Base-by-base conservation (phyloP, 306 rosid species). In the Corylus heterophylla region DNA sequence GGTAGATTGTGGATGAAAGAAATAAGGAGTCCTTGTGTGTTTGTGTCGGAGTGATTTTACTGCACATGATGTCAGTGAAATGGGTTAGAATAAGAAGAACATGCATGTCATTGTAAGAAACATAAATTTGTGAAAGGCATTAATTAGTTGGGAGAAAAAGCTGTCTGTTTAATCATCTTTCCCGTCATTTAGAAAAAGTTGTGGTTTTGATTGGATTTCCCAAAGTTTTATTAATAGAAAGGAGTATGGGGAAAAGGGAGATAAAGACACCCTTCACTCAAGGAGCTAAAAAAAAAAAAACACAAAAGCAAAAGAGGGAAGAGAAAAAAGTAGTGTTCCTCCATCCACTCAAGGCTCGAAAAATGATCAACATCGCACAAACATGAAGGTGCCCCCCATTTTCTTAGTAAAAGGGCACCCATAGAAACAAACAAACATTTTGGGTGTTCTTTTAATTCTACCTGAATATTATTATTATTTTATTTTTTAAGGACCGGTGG, bases 211-310 rank as follows among this genome's bases (percentile, higher is more conserved):
- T 88, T 88, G 88, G 94, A 72, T 82, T 76, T 84, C 81, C 45
- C 74, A 69, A 83, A 82, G 85, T 71, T 72, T 74, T 62, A 77
- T 81, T 85, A 76, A 83, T 74, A 79, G 80, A 73, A 76, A 71
- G 62, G 62, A 86, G 83, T 76, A 79, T 84, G 85, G 85, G 87
- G 76, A 76, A 89, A 86, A 69, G 83, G 84, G 72, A 80, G 85
- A 78, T 78, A 89, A 84, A 86, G 89, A 81, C 82, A 82, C 75
- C 84, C 85, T 87, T 85, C 83, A 85, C 82, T 79, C 80, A 76
- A 83, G 83, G 86, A 42, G 45, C 45, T 42, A 0, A 42, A 42
- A 42, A 42, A 42, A 39, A 39, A 39, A 39, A 39, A 39, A 39
- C 4, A 39, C 76, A 62, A 84, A 86, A 88, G 89, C 81, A 80